Conservation (phyloP, 2,329 filamentous ascomycete species). For the Colletotrichum cereale region DNA sequence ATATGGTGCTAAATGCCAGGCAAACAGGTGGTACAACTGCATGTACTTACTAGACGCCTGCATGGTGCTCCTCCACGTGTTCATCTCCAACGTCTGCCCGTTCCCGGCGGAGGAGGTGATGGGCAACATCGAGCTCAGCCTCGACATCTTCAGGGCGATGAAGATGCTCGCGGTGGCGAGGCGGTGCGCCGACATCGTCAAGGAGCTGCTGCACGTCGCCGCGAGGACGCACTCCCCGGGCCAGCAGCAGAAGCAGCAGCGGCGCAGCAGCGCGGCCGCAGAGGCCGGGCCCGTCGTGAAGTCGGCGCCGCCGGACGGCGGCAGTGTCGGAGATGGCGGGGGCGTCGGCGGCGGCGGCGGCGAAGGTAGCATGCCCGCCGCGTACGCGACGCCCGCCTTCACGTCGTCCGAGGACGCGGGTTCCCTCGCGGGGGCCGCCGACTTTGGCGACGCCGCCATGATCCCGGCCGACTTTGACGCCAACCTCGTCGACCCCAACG, state of each 20-base stretch:
- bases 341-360: too few species aligned
- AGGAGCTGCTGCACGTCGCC: conserved; percentile 28
- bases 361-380: neutral
- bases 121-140: conserved; percentile 36
- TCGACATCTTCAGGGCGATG: conserved; percentile 39
- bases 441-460: conserved; percentile 20
- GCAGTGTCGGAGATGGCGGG: neutral
- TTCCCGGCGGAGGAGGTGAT: conserved; percentile 31
- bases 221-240: neutral
- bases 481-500: conserved; percentile 36
- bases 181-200: conserved; percentile 37
- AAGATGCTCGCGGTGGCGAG: conserved; percentile 38
- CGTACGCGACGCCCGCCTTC: conserved; percentile 12
- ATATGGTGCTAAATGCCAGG: too few species aligned
- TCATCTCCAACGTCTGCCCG: conserved; percentile 36
- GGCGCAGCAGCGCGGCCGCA: neutral
- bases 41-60: conserved; percentile 38
- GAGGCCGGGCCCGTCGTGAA: conserved; percentile 1
- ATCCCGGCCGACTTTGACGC: conserved; percentile 35
- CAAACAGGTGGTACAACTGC: conserved; percentile 37
- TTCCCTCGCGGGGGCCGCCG: neutral
- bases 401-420: neutral
- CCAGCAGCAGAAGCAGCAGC: neutral
- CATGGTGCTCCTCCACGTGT: conserved; percentile 36
- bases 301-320: neutral